These are phyloP conservation scores for Suhomyces sp. DNA, from an alignment of 805 yeast genomes.

Conservation along the genomic window DNA sequence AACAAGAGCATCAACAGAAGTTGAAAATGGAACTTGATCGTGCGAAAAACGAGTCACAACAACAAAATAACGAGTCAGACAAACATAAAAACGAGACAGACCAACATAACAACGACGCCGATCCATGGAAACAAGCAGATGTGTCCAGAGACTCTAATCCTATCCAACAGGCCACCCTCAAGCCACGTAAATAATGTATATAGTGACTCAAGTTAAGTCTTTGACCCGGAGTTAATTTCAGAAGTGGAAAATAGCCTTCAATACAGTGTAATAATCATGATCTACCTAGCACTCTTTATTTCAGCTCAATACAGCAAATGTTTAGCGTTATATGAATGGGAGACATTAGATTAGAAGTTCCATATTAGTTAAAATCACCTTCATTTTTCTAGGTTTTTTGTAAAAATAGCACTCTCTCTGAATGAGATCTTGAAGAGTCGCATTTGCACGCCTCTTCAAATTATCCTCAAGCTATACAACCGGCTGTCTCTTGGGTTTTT, in stretches of 20 bases:
- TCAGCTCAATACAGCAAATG: no score
- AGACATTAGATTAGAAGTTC: no score
- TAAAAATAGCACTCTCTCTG: no score
- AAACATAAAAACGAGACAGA: neutral
- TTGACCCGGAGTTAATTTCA: neutral
- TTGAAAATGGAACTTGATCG: constrained; percentile 31
- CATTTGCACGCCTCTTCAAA: no score
- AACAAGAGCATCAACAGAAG: constrained; percentile 29
- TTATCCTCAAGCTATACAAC: neutral
- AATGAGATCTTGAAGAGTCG: no score
- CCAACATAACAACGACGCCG: neutral
- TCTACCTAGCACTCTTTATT: no score
- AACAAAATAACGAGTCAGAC: neutral
- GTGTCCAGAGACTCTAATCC: constrained; percentile 22
- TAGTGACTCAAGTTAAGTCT: neutral
- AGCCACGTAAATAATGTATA: constrained; percentile 26
- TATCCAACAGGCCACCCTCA: constrained; percentile 36
- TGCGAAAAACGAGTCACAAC: constrained; percentile 17
- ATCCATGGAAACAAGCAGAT: constrained; percentile 40
- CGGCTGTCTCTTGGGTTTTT: neutral
- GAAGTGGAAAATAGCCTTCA: neutral
- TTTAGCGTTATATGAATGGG: no score
- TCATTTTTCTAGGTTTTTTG: no score
- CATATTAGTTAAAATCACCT: no score
- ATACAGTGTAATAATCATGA: no score